Evolutionary conservation across 148 eudicot species (phyloP).

Genomic region (Vaccinium vitisidaea): DNA sequence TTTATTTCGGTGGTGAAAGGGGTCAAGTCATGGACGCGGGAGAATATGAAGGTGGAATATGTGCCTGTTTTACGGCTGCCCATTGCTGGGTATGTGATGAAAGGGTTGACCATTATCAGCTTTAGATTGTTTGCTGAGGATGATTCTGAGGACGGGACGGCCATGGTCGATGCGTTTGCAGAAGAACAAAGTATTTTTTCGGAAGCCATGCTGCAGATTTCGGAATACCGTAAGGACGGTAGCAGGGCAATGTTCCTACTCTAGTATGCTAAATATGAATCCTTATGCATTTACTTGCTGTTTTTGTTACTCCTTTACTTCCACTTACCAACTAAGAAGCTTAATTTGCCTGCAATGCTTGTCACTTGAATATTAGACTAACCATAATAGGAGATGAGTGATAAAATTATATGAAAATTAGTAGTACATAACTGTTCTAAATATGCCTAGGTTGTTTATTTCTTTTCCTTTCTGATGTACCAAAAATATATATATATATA

Average conservation of each 20-base stretch:
- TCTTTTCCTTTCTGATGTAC: too few species aligned
- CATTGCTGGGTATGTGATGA: neutral
- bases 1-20: too few species aligned
- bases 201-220: neutral
- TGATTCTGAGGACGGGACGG: neutral
- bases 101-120: neutral
- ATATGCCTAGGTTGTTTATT: too few species aligned
- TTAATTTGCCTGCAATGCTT: neutral
- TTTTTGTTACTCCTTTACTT: neutral
- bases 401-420: neutral
- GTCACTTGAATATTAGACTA: neutral
- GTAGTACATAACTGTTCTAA: neutral
- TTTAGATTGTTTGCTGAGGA: neutral
- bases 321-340: neutral
- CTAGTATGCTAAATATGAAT: neutral
- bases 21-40: neutral
- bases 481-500: too few species aligned
- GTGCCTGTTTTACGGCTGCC: constrained; percentile 1
- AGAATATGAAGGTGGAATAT: neutral
- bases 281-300: too few species aligned
- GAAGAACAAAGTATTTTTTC: neutral
- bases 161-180: neutral
- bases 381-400: neutral
- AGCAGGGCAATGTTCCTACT: neutral
- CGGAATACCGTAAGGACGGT: neutral